Base-by-base conservation (phyloP, 2,329 filamentous ascomycete species). In the Talaromyces sp. region DNA sequence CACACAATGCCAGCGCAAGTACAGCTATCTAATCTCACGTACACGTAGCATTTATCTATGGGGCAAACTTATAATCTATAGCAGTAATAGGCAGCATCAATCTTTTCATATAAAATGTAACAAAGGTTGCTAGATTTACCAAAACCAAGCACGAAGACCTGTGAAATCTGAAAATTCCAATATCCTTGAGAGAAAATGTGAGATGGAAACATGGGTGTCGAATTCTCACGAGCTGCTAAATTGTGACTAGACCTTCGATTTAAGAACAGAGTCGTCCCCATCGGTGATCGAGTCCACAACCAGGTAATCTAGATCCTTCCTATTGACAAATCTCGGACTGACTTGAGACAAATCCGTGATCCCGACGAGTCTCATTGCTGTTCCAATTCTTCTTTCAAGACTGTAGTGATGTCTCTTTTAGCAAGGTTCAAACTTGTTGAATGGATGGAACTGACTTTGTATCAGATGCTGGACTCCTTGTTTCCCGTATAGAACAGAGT, bases 301-400 rank as follows among this genome's bases (percentile, higher is more conserved):
- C 6, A 40, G 22, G 17, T 40, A 8, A 5, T 61, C 58, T 27
- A 61, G 34, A 31, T 47, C 43, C 13, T 27, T 45, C 11, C 58
- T 61, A 86, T 89, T 85, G 81, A 93, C 91, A 80, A 92, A 85
- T 76, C 88, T 85, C 67, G 88, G 86, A 0, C 90, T 88, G 64
- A 97, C 80, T 65, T 96, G 87, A 61, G 86, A 85, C 15, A 96
- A 82, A 64, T 81, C 89, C 75, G 90, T 87, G 1, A 87, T 92
- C 7, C 94, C 94, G 22, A 97, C 82, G 47, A 90, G 77, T 58
- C 87, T 82, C 86, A 90, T 89, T 58, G 85, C 84, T 5, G 88
- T 90, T 88, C 85, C 7, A 84, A 86, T 75, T 91, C 89, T 19
- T 85, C 85, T 70, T 88, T 83, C 65, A 91, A 76, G 69, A 91